phyloP scores from a whole-genome alignment of 345 rosid genomes.

The Arabidopsis arenosa region DNA sequence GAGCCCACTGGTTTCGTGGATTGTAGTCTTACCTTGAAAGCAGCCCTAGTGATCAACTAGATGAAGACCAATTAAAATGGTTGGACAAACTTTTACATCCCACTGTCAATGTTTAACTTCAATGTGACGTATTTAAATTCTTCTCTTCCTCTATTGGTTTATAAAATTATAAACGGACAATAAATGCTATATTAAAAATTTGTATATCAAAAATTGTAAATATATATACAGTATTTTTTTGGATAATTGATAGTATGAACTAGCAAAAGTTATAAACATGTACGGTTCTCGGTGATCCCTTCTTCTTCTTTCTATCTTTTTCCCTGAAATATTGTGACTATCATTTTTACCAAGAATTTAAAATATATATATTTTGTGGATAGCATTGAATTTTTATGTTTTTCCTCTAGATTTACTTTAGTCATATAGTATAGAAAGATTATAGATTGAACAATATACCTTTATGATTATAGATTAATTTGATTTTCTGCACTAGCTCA shows the following conservation, averaged over 20 bases:
- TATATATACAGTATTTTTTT: too few species aligned
- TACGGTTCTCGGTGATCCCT: conserved; percentile 31
- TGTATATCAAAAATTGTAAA: too few species aligned
- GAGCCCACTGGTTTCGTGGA: conserved; percentile 25
- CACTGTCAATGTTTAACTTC: conserved; percentile 23
- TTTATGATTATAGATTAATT: too few species aligned
- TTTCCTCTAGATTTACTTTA: too few species aligned
- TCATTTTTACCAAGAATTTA: conserved; percentile 22
- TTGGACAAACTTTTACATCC: conserved; percentile 34
- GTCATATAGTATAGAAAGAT: too few species aligned
- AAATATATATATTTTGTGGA: too few species aligned
- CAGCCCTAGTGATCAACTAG: conserved; percentile 33
- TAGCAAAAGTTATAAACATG: conserved; percentile 27
- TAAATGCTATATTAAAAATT: conserved; percentile 2
- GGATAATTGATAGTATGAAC: not conserved
- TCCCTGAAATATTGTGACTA: not conserved
- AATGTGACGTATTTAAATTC: conserved; percentile 43
- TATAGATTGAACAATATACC: too few species aligned
- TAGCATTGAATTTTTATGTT: too few species aligned
- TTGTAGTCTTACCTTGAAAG: conserved; percentile 36
- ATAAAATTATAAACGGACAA: conserved; percentile 6
- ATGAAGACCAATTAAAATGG: conserved; percentile 24
- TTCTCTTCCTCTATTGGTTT: conserved; percentile 43
- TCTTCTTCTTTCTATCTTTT: not conserved
- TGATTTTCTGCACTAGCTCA: too few species aligned